Evolutionary conservation across 1,284 basidiomycete species (phyloP).

Genomic region (Puccinia triticina): DNA sequence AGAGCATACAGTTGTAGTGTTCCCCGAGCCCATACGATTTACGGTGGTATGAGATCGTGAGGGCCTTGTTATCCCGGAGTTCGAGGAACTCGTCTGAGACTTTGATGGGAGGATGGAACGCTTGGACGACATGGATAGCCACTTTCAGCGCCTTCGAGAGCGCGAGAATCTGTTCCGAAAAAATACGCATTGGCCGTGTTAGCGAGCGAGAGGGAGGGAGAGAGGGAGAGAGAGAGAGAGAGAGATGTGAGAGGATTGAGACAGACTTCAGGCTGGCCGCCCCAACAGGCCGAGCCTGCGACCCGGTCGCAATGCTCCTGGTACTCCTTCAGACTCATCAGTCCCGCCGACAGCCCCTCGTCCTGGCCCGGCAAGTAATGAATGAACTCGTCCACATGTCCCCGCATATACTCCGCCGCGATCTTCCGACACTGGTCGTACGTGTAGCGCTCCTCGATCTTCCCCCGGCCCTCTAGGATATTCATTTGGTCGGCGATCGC

Average conservation of each 20-base stretch:
- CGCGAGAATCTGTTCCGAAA: conserved; percentile 83
- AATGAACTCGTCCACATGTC: conserved; percentile 85
- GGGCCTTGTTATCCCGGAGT: not conserved
- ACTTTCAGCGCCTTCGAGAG: conserved; percentile 79
- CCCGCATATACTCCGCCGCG: conserved; percentile 80
- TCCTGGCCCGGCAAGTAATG: conserved; percentile 86
- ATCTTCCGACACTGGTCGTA: conserved; percentile 66
- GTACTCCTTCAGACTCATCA: conserved; percentile 74
- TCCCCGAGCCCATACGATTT: conserved; percentile 91
- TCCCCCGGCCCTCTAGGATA: conserved; percentile 43
- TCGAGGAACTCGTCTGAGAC: conserved; percentile 69
- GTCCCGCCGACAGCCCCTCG: conserved; percentile 71
- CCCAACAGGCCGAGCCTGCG: conserved; percentile 85
- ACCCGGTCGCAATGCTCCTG: conserved; percentile 77
- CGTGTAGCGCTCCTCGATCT: conserved; percentile 55
- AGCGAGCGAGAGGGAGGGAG: too few relatives aligned
- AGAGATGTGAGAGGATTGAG: conserved; percentile 29
- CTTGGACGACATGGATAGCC: conserved; percentile 90
- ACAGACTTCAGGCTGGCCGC: conserved; percentile 82
- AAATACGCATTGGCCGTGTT: too few relatives aligned
- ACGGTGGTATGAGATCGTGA: conserved; percentile 75
- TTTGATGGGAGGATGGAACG: conserved; percentile 72
- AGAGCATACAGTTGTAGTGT: conserved; percentile 47
- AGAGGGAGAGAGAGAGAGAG: not conserved
- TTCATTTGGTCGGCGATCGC: conserved; percentile 79